Evolutionary conservation across 441 rosid species (phyloP).

Genomic region (Eruca vesicaria): DNA sequence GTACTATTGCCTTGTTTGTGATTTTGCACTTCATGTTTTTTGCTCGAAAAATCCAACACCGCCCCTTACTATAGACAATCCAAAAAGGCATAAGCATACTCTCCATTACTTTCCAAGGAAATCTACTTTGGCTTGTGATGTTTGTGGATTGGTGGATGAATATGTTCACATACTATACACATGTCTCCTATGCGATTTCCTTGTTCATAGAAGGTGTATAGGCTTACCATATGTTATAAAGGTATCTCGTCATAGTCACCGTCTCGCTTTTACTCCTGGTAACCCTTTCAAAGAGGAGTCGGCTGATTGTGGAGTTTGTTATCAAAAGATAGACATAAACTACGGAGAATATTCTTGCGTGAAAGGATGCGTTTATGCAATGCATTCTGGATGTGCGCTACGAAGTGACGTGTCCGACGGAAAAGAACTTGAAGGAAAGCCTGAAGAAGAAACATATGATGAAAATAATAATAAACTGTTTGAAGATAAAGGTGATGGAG

Average conservation of each 20-base stretch:
- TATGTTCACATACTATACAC: background rate
- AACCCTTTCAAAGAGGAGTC: background rate
- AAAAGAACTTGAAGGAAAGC: background rate
- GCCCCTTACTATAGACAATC: background rate
- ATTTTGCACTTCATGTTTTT: background rate
- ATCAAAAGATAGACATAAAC: background rate
- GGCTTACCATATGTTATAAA: conserved; percentile 8
- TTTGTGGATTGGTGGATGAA: background rate
- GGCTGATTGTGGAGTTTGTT: conserved; percentile 16
- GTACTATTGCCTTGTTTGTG: background rate
- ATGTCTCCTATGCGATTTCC: background rate
- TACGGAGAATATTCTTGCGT: conserved; percentile 21
- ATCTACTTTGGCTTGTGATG: background rate
- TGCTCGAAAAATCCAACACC: background rate
- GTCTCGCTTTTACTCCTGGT: background rate
- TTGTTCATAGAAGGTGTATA: background rate
- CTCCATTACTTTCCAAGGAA: background rate
- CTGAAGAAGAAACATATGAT: conserved; percentile 1
- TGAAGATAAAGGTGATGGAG: background rate
- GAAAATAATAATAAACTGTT: background rate
- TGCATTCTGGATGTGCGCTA: conserved; percentile 20
- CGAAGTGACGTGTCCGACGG: background rate
- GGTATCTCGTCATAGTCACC: conserved; percentile 7
- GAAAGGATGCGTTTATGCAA: background rate
- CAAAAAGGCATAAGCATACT: conserved; percentile 15